Conservation (phyloP, 2,329 filamentous ascomycete species). For the Apiospora saccharicola region DNA sequence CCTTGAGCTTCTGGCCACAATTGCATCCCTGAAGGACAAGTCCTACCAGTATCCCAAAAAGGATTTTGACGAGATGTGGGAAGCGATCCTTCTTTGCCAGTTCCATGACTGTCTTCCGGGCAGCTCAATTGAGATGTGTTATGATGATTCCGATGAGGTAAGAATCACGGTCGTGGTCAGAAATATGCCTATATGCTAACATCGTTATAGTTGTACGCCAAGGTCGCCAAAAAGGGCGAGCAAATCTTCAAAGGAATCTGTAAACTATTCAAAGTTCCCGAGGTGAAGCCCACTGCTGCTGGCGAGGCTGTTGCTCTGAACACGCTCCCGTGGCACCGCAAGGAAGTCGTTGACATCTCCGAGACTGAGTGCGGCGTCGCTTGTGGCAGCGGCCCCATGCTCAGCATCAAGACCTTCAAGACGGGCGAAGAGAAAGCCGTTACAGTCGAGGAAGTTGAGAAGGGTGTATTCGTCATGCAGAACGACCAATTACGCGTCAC, state of each 20-base stretch:
- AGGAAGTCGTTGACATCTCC: slow-evolving; percentile 74
- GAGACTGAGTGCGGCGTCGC: slow-evolving; percentile 61
- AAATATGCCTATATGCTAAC: slow-evolving; percentile 35
- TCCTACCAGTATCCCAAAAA: slow-evolving; percentile 91
- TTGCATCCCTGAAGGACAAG: slow-evolving; percentile 77
- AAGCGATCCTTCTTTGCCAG: slow-evolving; percentile 87
- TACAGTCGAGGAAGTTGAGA: slow-evolving; percentile 56
- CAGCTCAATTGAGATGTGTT: slow-evolving; percentile 97
- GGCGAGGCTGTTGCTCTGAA: slow-evolving; percentile 73
- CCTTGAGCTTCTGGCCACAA: slow-evolving; percentile 85
- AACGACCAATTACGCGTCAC: slow-evolving; percentile 80
- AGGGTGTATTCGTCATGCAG: slow-evolving; percentile 77
- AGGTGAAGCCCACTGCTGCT: slow-evolving; percentile 49
- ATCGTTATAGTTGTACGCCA: slow-evolving; percentile 71
- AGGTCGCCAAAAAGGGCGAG: slow-evolving; percentile 80
- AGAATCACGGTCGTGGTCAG: slow-evolving; percentile 31
- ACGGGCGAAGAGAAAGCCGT: slow-evolving; percentile 54
- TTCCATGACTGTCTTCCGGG: slow-evolving; percentile 98
- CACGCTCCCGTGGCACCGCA: slow-evolving; percentile 85
- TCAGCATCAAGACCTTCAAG: slow-evolving; percentile 63
- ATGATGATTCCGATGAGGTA: slow-evolving; percentile 89
- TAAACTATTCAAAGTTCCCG: slow-evolving; percentile 68
- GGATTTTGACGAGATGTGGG: slow-evolving; percentile 97
- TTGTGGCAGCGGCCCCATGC: slow-evolving; percentile 61
- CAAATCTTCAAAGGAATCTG: slow-evolving; percentile 75